Percentiles rank a stretch among this genome's conserved stretches.
Conservation (phyloP, 116 monocot genomes). For the Papilionanthe hybrid region DNA sequence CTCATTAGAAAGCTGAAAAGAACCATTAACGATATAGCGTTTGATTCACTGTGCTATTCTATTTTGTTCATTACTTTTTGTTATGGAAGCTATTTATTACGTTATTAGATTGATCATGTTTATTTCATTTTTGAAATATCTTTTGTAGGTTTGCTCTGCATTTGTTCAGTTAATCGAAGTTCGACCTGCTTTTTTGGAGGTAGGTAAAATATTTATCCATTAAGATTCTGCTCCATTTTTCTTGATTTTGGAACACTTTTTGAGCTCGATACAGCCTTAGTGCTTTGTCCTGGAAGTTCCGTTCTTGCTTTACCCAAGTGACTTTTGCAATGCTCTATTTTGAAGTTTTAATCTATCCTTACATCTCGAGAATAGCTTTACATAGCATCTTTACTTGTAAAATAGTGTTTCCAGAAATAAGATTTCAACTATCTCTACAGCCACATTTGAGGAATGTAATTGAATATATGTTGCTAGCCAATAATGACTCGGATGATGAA, state of each 20-base stretch:
- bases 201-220: slow-evolving; percentile 12
- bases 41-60: slow-evolving; percentile 1
- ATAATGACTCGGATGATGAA: slow-evolving; percentile 87
- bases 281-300: background rate
- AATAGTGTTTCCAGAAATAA: background rate
- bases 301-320: background rate
- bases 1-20: too few species aligned
- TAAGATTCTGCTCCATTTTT: background rate
- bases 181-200: slow-evolving; percentile 67
- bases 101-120: background rate
- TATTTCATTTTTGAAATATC: slow-evolving; percentile 2
- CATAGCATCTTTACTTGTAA: background rate
- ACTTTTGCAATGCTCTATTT: background rate
- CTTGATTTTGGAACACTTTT: background rate
- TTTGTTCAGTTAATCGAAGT: slow-evolving; percentile 95
- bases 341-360: background rate
- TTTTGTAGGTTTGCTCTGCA: slow-evolving; percentile 76
- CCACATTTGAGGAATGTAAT: slow-evolving; percentile 84
- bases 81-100: background rate
- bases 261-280: background rate
- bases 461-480: slow-evolving; percentile 88
- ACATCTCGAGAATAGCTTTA: background rate
- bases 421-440: slow-evolving; percentile 36
- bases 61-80: background rate
- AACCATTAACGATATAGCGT: background rate